Base-by-base conservation (phyloP, 805 yeast species). In the Myxozyma monticola region DNA sequence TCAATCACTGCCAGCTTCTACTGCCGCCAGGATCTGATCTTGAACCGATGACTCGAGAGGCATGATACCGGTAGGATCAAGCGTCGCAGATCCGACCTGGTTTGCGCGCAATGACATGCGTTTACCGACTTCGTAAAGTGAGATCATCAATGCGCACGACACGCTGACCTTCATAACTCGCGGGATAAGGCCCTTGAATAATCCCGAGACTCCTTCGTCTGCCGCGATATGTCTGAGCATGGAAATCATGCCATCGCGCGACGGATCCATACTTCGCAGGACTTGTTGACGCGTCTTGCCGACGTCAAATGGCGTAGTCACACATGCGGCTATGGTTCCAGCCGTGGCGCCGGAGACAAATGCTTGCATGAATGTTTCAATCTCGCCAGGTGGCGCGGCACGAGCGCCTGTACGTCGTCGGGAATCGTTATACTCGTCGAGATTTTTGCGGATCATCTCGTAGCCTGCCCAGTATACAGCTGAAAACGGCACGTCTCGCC, bases 401-500 rank as follows among this genome's bases (percentile, higher is more conserved):
- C 25, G 15, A 12, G 25, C 29, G 10, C 40, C 31, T 6, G 45
- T 28, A 20, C 36, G 36, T 15, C 21, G 33, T 15, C 37, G 33
- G 15, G 38, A 34, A 9, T 43, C 35, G 33, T 49, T 49, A 28
- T 41, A 45, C 5, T 15, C 21, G n/a, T 30, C 45, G 17, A 38
- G 33, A 17, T 53, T 31, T 24, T 22, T 17, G 10, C 48, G 56
- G n/a, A 26, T 37, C 15, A 37, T 31, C 34, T 61, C 64, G 38
- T 61, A 61, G 12, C 62, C 56, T 17, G 61, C 55, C 99, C 99
- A 93, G 68, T 93, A 93, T 1, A 91, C 82, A 0, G 95, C 97
- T 55, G 95, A 84, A 66, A 93, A 93, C 1, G 99, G 99, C 0
- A 91, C 98, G 66, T 93, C 99, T 68, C 99, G 76, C 96, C 96